Evolutionary conservation across 306 rosid genomes (phyloP), one percentile per base, ranked within the genome.

Genomic region (Begonia peltatifolia): DNA sequence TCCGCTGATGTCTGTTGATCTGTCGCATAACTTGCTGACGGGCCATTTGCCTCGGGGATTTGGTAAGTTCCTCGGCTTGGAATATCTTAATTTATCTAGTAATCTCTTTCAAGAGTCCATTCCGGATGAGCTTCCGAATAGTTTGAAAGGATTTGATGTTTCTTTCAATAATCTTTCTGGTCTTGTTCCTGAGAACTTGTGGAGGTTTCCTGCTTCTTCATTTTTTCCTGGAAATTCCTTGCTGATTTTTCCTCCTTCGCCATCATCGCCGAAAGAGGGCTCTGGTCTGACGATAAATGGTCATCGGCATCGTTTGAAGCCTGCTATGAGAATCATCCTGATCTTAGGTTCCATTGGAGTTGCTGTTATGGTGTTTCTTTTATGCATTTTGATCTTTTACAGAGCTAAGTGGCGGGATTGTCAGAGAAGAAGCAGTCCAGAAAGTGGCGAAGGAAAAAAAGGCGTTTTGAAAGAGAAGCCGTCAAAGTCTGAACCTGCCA

Each of bases 151-250:
- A 25, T 68, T 86, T 52, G 70, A 86, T 25, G 76, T 73, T 56
- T 86, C 95, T 54, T 77, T 77, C 18, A 82, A 86, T 65, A 80
- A 86, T 66, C 70, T 86, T 54, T 77, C 93, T 15, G 93, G 93
- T 12, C 57, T 55, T 59, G 68, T 82, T 48, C 95, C 93, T 30
- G 68, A 53, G 49, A 75, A 68, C 41, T 73, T 82, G 63, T 59
- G 41, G 74, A 66, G 63, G 36, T 86, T 86, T 73, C 80, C 93
- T 23, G 85, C 66, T 53, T 82, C 95, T 7, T 73, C 93, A 69
- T 86, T 82, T 61, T 80, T 66, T 77, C 95, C 95, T 0, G 95
- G 93, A 64, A 86, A 82, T 58, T 53, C 74, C 41, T 66, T 77
- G 67, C 71, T 86, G 61, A 58, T 47, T 15, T 71, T 68, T 70